Base-by-base conservation (phyloP, 2,329 filamentous ascomycete species). In the Fusarium dlaminii region DNA sequence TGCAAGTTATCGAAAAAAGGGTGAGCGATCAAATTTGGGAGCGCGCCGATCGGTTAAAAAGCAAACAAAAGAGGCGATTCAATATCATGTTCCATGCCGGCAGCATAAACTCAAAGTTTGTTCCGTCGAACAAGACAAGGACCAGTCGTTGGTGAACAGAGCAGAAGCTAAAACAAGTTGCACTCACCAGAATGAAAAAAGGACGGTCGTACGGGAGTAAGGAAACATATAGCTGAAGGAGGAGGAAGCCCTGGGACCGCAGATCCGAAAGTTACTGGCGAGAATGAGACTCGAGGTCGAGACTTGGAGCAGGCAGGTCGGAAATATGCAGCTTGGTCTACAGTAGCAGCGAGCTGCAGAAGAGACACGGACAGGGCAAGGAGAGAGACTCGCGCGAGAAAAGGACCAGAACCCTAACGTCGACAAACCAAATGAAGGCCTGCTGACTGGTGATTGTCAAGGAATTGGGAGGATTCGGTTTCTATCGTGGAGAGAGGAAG, bases 391-490 rank as follows among this genome's bases (percentile, higher is more conserved):
- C 78, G 78, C 79, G 79, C 77, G 78, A 81, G 71, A 76, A 77
- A 77, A 77, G 73, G 70, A 77, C 79, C 78, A 66, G 78, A 80
- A 80, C 77, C 77, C 80, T 68, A 66, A 70, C 52, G 75, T 80
- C 79, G 69, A 80, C 78, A 79, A 79, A 80, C 73, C 70, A 70
- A 70, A 68, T 63, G 62, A 71, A 74, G 76, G 78, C 78, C 79
- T 80, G 80, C 77, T 54, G 81, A 82, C 78, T 77, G 61, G 55
- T 62, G 57, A 46, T 82, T 82, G 80, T 82, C 80, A 76, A 74
- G 68, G 72, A 71, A 72, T 57, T 82, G 71, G 81, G 79, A 77
- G 81, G 82, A 82, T 83, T 83, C 82, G 79, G 80, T 72, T 75
- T 77, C 75, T 76, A 70, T 80, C 79, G 80, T 79, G 78, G 77